phyloP scores from a whole-genome alignment of 2,329 filamentous ascomycete genomes.

The Colletotrichum shisoi region DNA sequence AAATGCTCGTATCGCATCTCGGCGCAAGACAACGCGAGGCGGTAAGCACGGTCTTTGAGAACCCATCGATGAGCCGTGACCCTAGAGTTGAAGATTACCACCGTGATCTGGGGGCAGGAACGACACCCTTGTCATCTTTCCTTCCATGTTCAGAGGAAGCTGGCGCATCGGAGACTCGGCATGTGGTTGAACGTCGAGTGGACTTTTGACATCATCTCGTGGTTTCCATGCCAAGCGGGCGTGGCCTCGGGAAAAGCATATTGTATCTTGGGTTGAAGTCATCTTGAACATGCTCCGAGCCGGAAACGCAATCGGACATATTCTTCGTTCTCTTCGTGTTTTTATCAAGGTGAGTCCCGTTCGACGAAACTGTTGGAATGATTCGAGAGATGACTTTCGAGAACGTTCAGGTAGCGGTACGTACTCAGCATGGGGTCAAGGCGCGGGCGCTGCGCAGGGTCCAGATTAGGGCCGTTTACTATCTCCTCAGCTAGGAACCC shows the following conservation, averaged over 20 bases:
- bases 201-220: slow-evolving; percentile 8
- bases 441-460: slow-evolving; percentile 21
- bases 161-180: slow-evolving; percentile 27
- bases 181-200: slow-evolving; percentile 17
- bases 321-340: neutral
- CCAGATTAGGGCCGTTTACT: slow-evolving; percentile 37
- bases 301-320: slow-evolving; percentile 3
- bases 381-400: slow-evolving; percentile 26
- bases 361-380: slow-evolving; percentile 1
- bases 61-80: slow-evolving; percentile 20
- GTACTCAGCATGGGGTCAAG: slow-evolving; percentile 15
- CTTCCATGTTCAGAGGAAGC: slow-evolving; percentile 21
- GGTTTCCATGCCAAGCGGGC: neutral
- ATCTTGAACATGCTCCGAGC: neutral
- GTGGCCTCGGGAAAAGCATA: neutral
- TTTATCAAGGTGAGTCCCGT: neutral
- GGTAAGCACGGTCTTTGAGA: slow-evolving; percentile 24
- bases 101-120: slow-evolving; percentile 29
- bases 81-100: slow-evolving; percentile 16
- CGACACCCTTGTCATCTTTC: slow-evolving; percentile 17
- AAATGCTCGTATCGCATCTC: neutral
- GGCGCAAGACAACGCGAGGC: slow-evolving; percentile 13
- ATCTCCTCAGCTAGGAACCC: slow-evolving; percentile 22
- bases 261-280: neutral
- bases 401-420: slow-evolving; percentile 5